Percentiles rank a stretch among this genome's conserved stretches.
These are phyloP conservation scores for Tetratostichococcus sp. DNA, from an alignment of 139 green algal species.

Conservation along the genomic window DNA sequence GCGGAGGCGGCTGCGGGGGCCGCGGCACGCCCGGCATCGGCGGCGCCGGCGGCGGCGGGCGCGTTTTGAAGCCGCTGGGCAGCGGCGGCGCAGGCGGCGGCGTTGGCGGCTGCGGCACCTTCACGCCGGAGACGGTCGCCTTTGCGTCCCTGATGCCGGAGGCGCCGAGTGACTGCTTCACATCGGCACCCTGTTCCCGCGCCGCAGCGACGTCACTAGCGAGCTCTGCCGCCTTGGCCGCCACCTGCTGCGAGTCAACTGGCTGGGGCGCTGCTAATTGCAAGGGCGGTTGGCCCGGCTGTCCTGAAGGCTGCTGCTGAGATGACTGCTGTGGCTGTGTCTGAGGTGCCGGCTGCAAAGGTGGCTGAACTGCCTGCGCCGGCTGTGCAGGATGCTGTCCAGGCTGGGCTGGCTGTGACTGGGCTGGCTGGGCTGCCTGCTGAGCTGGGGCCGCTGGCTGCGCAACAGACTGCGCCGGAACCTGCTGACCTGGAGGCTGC, in stretches of 20 bases:
- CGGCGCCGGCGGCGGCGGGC: no score
- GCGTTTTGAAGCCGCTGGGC: no score
- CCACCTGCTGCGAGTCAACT: no score
- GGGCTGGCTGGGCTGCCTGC: no score
- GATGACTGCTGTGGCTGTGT: no score
- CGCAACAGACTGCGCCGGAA: not conserved
- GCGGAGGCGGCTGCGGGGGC: slow-evolving; percentile 1
- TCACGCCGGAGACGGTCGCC: not conserved
- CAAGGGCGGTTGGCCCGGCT: not conserved
- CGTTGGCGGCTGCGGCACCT: no score
- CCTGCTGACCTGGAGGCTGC: not conserved
- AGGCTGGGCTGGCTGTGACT: no score
- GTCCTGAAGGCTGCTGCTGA: not conserved
- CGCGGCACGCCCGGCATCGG: not conserved
- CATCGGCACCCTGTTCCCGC: not conserved
- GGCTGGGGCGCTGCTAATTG: no score
- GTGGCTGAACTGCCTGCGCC: no score
- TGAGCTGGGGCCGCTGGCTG: no score
- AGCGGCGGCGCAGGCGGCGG: not conserved
- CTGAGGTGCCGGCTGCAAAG: no score
- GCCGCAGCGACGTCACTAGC: not conserved
- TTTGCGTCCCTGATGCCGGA: not conserved
- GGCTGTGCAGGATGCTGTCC: no score
- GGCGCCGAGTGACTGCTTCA: not conserved
- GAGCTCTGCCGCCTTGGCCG: not conserved